A percentile compares a stretch with the other conserved stretches of the same genome.
phyloP scores from a whole-genome alignment of 768 basidiomycete genomes.

The Lepiota venenata region DNA sequence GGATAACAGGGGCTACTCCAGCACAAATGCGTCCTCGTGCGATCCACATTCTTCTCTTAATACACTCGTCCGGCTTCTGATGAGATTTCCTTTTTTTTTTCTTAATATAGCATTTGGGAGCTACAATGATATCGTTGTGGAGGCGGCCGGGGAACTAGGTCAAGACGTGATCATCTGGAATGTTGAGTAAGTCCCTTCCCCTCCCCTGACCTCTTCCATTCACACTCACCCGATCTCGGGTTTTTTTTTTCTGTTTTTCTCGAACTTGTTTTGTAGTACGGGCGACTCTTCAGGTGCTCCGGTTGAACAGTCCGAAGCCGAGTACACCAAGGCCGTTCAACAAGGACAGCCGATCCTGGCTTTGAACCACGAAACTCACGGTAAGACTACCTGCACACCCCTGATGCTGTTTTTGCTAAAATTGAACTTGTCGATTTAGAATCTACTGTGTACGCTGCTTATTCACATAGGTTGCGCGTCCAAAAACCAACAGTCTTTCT shows the following conservation, averaged over 20 bases:
- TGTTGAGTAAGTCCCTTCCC: conserved; percentile 25
- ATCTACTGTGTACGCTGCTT: conserved; percentile 9
- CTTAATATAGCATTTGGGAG: conserved; percentile 29
- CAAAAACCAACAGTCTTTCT: not conserved
- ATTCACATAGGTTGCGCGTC: not conserved
- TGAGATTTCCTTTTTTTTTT: too few relatives aligned
- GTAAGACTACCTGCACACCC: conserved; percentile 13
- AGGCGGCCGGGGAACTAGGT: conserved; percentile 18
- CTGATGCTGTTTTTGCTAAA: not conserved
- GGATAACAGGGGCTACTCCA: conserved; percentile 21
- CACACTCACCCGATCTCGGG: not conserved
- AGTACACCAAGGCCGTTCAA: conserved; percentile 23
- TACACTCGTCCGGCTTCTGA: not conserved
- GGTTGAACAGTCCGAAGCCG: conserved; percentile 22
- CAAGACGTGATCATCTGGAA: conserved; percentile 28
- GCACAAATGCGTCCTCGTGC: conserved; percentile 25
- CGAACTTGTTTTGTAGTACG: conserved; percentile 19
- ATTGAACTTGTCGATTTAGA: conserved; percentile 7
- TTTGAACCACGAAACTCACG: conserved; percentile 32
- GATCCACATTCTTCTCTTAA: not conserved
- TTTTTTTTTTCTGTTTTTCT: too few relatives aligned
- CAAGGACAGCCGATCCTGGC: conserved; percentile 27
- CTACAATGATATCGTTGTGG: conserved; percentile 28
- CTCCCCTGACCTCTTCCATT: not conserved
- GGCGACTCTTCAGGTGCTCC: conserved; percentile 32